phyloP scores from a whole-genome alignment of 2,329 filamentous ascomycete genomes.

The Triangularia setosa region DNA sequence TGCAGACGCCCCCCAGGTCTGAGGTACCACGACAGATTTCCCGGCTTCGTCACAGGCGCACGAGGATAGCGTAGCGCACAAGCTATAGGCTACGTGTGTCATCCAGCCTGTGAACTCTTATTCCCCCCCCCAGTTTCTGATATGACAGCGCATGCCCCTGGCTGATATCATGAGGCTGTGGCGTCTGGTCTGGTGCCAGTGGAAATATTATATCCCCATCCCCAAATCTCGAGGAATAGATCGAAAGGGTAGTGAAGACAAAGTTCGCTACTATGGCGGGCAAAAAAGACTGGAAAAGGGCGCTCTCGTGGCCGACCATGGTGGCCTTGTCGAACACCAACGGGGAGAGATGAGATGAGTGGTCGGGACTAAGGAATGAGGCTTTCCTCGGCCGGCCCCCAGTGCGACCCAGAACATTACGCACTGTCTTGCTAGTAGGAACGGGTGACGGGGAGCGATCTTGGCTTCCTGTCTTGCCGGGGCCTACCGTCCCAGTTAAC shows the following conservation, averaged over 20 bases:
- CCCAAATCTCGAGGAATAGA: neutral
- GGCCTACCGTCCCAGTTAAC: constrained; percentile 6
- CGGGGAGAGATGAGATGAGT: constrained; percentile 8
- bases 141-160: neutral
- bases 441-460: constrained; percentile 7
- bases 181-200: neutral
- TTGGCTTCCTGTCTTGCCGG: constrained; percentile 11
- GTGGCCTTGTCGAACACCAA: constrained; percentile 8
- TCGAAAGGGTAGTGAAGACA: neutral
- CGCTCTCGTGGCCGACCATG: neutral
- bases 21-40: constrained; percentile 2
- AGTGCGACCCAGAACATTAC: constrained; percentile 8
- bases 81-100: neutral
- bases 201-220: neutral
- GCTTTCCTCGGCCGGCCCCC: constrained; percentile 5
- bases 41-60: constrained; percentile 2
- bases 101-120: neutral
- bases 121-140: neutral
- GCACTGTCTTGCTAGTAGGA: constrained; percentile 1
- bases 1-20: neutral
- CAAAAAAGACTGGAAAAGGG: neutral
- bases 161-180: neutral
- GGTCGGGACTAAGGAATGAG: constrained; percentile 5
- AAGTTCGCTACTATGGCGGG: neutral
- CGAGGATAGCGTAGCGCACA: neutral